Conservation (phyloP, 2,329 filamentous ascomycete genomes). For the Penicillium digitatum region DNA sequence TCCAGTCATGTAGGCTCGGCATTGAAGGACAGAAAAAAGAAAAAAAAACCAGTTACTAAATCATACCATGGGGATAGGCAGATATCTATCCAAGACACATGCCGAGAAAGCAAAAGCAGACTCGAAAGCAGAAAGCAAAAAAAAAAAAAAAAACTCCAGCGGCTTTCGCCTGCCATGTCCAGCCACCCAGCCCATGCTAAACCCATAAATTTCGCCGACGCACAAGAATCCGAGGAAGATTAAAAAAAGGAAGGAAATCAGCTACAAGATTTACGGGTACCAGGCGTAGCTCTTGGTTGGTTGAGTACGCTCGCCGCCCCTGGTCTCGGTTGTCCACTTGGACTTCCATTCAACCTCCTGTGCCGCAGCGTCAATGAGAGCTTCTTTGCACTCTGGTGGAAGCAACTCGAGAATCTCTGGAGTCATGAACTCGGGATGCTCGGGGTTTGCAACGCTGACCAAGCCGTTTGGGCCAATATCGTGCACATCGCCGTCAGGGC, state of each 20-base stretch:
- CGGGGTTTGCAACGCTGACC: slow-evolving; percentile 35
- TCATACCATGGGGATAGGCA: background rate
- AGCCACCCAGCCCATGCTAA: slow-evolving; percentile 20
- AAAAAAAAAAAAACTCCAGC: slow-evolving; percentile 10
- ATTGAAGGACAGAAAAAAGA: background rate
- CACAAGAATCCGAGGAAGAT: slow-evolving; percentile 7
- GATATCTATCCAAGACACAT: background rate
- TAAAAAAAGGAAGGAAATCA: slow-evolving; percentile 9
- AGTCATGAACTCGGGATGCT: slow-evolving; percentile 36
- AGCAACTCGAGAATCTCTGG: slow-evolving; percentile 44
- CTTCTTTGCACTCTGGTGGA: slow-evolving; percentile 57
- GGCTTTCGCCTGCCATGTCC: slow-evolving; percentile 18
- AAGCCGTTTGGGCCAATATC: slow-evolving; percentile 43
- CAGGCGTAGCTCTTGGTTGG: slow-evolving; percentile 40
- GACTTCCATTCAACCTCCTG: slow-evolving; percentile 69
- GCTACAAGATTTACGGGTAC: slow-evolving; percentile 29
- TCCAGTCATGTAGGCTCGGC: background rate
- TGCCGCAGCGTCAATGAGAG: slow-evolving; percentile 64
- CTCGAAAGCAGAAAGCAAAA: background rate
- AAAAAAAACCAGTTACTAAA: background rate
- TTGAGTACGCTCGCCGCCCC: slow-evolving; percentile 44
- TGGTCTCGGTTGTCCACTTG: slow-evolving; percentile 67
- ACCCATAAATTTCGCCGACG: slow-evolving; percentile 14
- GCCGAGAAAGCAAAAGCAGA: background rate
- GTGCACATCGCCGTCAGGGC: slow-evolving; percentile 41